Base-by-base conservation (phyloP, 805 yeast species). In the Suhomyces sp. region DNA sequence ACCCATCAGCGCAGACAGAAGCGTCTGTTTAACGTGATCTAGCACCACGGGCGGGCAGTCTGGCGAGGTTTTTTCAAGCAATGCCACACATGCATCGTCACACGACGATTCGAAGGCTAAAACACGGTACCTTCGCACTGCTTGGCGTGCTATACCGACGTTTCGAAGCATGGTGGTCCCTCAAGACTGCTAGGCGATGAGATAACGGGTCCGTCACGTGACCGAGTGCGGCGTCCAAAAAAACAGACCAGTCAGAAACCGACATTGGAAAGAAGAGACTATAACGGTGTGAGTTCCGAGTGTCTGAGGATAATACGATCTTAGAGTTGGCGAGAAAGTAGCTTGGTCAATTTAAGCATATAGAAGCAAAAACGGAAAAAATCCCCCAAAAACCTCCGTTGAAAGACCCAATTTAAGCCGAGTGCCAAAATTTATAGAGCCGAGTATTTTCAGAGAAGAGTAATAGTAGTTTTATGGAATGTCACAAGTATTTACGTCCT, bases 61-160 rank as follows among this genome's bases (percentile, higher is more conserved):
- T 1, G 59, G 55, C 1, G 61, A 58, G 6, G 47, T 53, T 48
- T 91, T 73, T 39, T 85, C 85, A 2, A 92, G 64, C 6, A 93
- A 70, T 0, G 97, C 88, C 2, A 91, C 93, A 59, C 97, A 91
- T 0, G 97, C 81, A 67, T 94, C 99, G 67, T 94, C 99, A 64
- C 99, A 94, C 0, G 97, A 89, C 0, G 96, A 83, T 64, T 94
- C 99, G 12, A 94, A 82, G 0, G 97, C 94, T 20, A 94, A 71
- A 0, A 92, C 94, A 43, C 76, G 77, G 64, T 88, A 89, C 41
- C 21, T 19, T 17, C 41, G 41, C 4, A 15, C 21, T 5, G 53
- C 20, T 44, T 83, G 61, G 15, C 47, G 24, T 8, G 48, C 12
- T 31, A n/a, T 7, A 6, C 35, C 9, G 2, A 44, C 8, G 6